phyloP scores from a whole-genome alignment of 768 basidiomycete genomes.

The Podaxis sp. region DNA sequence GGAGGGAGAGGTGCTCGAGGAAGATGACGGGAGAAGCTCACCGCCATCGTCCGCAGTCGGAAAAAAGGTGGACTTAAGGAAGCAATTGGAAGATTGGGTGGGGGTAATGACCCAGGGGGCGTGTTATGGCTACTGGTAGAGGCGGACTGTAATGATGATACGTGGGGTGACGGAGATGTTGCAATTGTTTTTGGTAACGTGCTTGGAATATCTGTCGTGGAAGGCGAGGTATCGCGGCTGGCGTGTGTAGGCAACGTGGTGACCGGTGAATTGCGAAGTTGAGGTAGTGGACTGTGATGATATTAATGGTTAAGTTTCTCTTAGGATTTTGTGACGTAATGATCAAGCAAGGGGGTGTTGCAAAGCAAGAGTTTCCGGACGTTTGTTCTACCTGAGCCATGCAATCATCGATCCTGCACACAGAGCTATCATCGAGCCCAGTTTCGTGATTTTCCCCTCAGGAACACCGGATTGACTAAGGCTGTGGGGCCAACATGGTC shows the following conservation, averaged over 20 bases:
- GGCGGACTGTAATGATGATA: neutral
- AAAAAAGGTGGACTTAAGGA: neutral
- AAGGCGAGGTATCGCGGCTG: neutral
- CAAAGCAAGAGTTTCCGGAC: neutral
- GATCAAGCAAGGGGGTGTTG: neutral
- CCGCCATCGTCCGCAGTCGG: neutral
- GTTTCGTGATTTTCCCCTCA: neutral
- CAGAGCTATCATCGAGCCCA: neutral
- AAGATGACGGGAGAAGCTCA: neutral
- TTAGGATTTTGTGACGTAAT: neutral
- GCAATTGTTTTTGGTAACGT: neutral
- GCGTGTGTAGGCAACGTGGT: neutral
- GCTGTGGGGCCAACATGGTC: neutral
- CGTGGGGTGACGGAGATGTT: neutral
- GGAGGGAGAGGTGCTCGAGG: neutral
- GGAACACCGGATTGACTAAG: neutral
- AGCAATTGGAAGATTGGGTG: too few species aligned
- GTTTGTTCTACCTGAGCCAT: neutral
- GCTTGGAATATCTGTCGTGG: neutral
- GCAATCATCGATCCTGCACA: neutral
- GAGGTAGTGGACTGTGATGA: neutral
- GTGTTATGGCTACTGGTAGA: too few species aligned
- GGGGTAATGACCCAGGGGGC: too few species aligned
- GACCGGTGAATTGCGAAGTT: neutral
- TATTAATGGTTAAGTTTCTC: neutral